A percentile compares a stretch with the other conserved stretches of the same genome.
phyloP scores from a whole-genome alignment of 179 eudicot genomes.

The Carnegiea gigantea region DNA sequence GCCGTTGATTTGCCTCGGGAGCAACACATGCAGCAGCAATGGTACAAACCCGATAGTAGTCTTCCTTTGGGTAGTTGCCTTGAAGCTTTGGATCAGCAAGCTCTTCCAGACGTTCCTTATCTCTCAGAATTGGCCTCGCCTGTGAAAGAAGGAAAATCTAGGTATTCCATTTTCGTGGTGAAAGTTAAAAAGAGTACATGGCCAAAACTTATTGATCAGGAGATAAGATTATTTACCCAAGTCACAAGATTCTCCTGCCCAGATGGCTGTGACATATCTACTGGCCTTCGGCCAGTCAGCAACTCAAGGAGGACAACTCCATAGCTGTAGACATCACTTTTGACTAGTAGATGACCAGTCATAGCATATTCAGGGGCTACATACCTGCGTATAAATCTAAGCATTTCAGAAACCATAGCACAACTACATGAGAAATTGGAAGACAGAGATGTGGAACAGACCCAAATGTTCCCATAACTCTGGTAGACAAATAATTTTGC shows the following conservation, averaged over 20 bases:
- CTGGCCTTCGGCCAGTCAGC: conserved; percentile 94
- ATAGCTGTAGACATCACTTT: conserved; percentile 97
- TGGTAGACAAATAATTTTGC: conserved; percentile 78
- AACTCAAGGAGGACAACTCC: conserved; percentile 95
- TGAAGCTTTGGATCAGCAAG: conserved; percentile 84
- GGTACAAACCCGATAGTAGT: conserved; percentile 82
- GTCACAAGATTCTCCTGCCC: conserved; percentile 97
- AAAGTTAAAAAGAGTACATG: neutral
- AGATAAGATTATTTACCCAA: conserved; percentile 56
- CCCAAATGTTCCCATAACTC: conserved; percentile 99
- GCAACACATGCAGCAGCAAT: conserved; percentile 99
- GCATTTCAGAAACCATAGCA: conserved; percentile 15
- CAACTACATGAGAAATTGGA: neutral
- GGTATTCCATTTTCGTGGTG: neutral
- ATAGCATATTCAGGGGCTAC: conserved; percentile 99
- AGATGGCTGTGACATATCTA: conserved; percentile 93
- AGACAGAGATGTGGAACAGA: conserved; percentile 40
- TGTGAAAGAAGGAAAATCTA: conserved; percentile 35
- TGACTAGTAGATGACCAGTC: conserved; percentile 98
- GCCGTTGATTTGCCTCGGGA: conserved; percentile 90
- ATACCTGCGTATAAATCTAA: conserved; percentile 51
- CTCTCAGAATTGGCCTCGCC: conserved; percentile 90
- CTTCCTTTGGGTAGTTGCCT: conserved; percentile 86
- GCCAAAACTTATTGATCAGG: neutral
- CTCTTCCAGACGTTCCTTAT: conserved; percentile 87